A percentile compares a stretch with the other conserved stretches of the same genome.
Evolutionary conservation across 2,329 filamentous ascomycete genomes (phyloP).

Genomic region (Hymenoscyphus infarciens): DNA sequence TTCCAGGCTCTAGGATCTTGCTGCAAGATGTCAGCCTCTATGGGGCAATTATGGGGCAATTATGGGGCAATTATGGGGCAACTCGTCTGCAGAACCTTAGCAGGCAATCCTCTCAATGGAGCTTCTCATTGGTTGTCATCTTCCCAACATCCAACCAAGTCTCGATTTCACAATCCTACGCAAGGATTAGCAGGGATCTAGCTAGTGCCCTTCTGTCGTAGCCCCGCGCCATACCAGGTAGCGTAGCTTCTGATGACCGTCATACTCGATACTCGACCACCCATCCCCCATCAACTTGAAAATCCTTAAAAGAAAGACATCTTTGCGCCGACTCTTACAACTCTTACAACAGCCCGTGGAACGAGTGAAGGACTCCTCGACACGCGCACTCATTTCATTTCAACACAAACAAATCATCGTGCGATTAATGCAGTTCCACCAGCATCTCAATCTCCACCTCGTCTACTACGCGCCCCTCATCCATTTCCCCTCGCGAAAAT

Average conservation of each 20-base stretch:
- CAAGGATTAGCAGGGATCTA: neutral
- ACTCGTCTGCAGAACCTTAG: neutral
- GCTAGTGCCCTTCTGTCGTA: neutral
- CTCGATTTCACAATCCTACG: neutral
- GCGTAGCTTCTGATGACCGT: neutral
- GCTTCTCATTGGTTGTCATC: neutral
- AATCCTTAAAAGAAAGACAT: neutral
- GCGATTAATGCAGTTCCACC: constrained; percentile 22
- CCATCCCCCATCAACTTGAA: neutral
- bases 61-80: neutral
- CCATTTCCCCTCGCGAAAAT: constrained; percentile 34
- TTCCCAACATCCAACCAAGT: neutral
- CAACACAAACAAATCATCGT: neutral
- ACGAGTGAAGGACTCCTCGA: constrained; percentile 15
- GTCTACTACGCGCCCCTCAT: constrained; percentile 26
- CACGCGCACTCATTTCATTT: constrained; percentile 8
- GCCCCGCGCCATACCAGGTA: neutral
- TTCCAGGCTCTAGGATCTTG: neutral
- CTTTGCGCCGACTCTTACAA: neutral
- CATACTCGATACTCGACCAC: neutral
- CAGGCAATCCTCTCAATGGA: neutral
- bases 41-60: neutral
- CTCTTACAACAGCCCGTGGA: neutral
- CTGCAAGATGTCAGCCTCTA: neutral
- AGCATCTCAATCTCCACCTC: constrained; percentile 15